Base-by-base conservation (phyloP, 2,329 filamentous ascomycete species). In the Aspergillus calidoustus region DNA sequence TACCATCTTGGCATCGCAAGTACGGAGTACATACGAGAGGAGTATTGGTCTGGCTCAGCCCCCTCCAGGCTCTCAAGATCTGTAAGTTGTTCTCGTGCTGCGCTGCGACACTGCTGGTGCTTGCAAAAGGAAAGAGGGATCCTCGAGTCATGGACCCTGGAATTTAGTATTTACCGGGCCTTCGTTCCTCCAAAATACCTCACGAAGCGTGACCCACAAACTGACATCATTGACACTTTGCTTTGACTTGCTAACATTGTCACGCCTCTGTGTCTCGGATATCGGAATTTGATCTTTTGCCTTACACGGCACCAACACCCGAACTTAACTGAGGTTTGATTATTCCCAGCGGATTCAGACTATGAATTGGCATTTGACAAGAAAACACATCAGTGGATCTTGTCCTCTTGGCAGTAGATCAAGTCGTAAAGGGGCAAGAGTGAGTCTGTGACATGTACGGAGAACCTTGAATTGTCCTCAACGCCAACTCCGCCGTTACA, bases 371-470 rank as follows among this genome's bases (percentile, higher is more conserved):
- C 60, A 56, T 28, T 28, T n/a, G 31, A 63, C 53, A 63, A 63
- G 57, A 57, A 63, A 53, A 38, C 58, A 60, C 58, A 60, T 60
- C 58, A 51, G 58, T 60, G 52, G 58, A 56, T 51, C 58, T 25
- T 38, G 34, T 28, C 34, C 30, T 34, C 58, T 60, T 60, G 58
- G 58, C 58, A 51, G 58, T 46, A 41, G 58, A 60, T 60, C 58
- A 43, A 51, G 56, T 47, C 41, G 8, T 19, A 19, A 19, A 19
- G 19, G 19, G 19, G 19, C 19, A 19, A 19, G 19, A 19, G 34
- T 51, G 46, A 48, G 25, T 56, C 41, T 34, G 34, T 51, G 46
- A 48, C 22, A 51, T 31, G 51, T 23, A 31, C 22, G 23, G 19
- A 9, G 46, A 25, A 28, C 46, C 46, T 48, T 22, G 22, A 48